Evolutionary conservation across 2,329 filamentous ascomycete genomes (phyloP), one percentile per base, ranked within the genome.

Genomic region (Monascus ruber): DNA sequence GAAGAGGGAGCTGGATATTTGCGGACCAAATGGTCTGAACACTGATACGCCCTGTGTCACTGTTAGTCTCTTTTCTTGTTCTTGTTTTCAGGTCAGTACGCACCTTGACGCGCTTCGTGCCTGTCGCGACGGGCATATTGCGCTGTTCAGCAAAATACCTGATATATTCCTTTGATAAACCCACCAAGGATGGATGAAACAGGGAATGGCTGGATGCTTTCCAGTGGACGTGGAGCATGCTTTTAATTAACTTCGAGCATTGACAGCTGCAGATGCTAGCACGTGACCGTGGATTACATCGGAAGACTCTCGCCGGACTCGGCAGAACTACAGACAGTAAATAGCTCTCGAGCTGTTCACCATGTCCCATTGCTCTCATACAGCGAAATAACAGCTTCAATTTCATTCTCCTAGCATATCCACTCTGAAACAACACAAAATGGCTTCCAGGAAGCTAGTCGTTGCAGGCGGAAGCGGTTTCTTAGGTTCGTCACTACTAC

Each of bases 381-480:
- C 17, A 17, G 17, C 17, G 17, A 17, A 17, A 17, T 17, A 17
- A 17, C 17, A 17, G 17, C 17, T 17, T 17, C 17, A 17, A 17
- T 17, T 10, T 29, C 28, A 29, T 10, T 29, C 28, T 29, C 28
- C 28, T 29, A 6, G 2, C 28, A 29, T 29, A 29, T 10, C 28
- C 10, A 2, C 28, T 33, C 43, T 40, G 26, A 35, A 38, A 45
- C 42, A 43, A 40, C 40, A 33, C 11, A 55, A 72, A 38, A 69
- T 73, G 47, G 72, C 73, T 36, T 70, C 77, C 41, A 94, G 87
- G 67, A 82, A 79, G 64, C 71, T 98, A 33, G 79, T 96, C 33
- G 87, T 98, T 39, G 93, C 85, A 49, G 91, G 91, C 50, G 89
- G 89, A 43, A 95, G 85, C 63, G 89, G 91, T 28, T 98, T 96